phyloP scores from a whole-genome alignment of 176 grass and related monocot genomes.

The Pontederia crassipes region DNA sequence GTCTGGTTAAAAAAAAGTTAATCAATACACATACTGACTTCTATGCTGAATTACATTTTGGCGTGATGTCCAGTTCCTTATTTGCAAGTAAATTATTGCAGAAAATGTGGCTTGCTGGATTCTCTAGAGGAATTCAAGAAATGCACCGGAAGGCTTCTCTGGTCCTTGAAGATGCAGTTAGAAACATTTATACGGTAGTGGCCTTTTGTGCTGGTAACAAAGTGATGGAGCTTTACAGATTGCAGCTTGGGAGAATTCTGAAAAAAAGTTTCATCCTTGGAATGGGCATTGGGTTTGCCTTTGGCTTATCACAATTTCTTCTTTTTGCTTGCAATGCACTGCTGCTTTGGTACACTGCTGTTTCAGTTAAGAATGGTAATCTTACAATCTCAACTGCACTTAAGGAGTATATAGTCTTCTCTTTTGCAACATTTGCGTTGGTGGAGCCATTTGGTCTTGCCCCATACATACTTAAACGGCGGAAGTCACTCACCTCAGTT shows the following conservation, averaged over 20 bases:
- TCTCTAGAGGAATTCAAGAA: slow-evolving; percentile 98
- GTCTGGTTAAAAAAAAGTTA: too few species aligned
- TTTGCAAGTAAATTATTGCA: slow-evolving; percentile 14
- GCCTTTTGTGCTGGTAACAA: slow-evolving; percentile 98
- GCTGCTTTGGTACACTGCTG: slow-evolving; percentile 88
- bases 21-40: not conserved
- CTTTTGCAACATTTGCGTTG: slow-evolving; percentile 87
- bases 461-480: slow-evolving; percentile 92
- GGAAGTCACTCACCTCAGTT: slow-evolving; percentile 83
- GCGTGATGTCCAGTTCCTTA: not conserved
- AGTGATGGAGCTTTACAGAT: slow-evolving; percentile 88
- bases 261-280: slow-evolving; percentile 83
- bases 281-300: slow-evolving; percentile 81
- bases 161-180: slow-evolving; percentile 96
- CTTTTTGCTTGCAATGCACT: slow-evolving; percentile 97
- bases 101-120: slow-evolving; percentile 99
- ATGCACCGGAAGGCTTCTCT: slow-evolving; percentile 98
- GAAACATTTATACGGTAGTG: slow-evolving; percentile 98
- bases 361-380: slow-evolving; percentile 55
- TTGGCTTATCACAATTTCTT: slow-evolving; percentile 94
- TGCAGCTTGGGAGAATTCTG: slow-evolving; percentile 82
- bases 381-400: slow-evolving; percentile 67
- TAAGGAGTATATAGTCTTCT: slow-evolving; percentile 98
- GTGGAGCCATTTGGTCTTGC: slow-evolving; percentile 98
- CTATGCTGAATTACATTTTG: not conserved